Evolutionary conservation across 192 early-diverging fungal genomes (phyloP).

Genomic region (Pilaira anomala): DNA sequence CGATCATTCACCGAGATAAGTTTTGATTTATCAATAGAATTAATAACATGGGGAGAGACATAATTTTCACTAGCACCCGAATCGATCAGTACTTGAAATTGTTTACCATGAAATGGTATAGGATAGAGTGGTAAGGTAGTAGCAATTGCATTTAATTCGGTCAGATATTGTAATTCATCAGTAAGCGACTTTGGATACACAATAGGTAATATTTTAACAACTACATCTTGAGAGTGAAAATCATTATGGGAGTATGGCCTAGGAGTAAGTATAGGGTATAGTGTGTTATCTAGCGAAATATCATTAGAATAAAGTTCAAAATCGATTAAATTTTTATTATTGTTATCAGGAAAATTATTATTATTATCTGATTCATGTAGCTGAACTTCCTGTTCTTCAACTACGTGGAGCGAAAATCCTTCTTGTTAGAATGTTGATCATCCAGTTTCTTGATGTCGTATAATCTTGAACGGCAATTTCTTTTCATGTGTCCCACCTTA

Average conservation of each 20-base stretch:
- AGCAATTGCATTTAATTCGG: no score
- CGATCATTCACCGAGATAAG: neutral
- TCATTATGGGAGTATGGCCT: neutral
- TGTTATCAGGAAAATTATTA: slow-evolving; percentile 5
- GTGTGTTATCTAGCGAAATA: neutral
- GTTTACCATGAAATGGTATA: neutral
- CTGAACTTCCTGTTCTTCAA: neutral
- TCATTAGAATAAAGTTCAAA: neutral
- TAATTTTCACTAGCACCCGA: slow-evolving; percentile 12
- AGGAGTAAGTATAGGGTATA: neutral
- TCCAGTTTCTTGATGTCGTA: no score
- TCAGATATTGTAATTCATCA: neutral
- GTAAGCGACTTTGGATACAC: neutral
- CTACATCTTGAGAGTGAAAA: neutral
- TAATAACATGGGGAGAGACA: neutral
- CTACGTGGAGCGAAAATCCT: no score
- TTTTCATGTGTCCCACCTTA: no score
- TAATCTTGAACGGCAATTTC: no score
- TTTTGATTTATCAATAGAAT: neutral
- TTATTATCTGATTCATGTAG: neutral
- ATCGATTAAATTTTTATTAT: slow-evolving; percentile 9
- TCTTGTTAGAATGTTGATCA: no score
- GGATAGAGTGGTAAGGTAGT: no score
- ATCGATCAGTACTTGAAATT: neutral
- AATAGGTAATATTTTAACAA: neutral